Evolutionary conservation across 2,329 filamentous ascomycete species (phyloP), one percentile per base, ranked within the genome.

Genomic region (Knoxdaviesia proteae): DNA sequence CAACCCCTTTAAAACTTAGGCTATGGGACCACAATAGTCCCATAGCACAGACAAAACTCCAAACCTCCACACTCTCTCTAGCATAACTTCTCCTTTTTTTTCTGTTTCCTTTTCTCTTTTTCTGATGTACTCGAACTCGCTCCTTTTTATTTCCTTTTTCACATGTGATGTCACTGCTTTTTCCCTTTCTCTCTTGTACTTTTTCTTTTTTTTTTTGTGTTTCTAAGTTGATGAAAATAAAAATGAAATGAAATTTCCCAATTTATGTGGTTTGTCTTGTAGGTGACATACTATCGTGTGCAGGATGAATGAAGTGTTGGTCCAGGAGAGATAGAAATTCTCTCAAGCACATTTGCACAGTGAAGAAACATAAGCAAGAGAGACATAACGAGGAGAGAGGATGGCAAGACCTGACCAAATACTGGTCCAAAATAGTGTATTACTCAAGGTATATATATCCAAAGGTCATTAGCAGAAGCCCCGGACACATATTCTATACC

Each of bases 11-110:
- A 20, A 20, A 20, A 20, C 20, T 3, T 3, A 20, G 20, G 20
- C 20, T 3, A 20, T 20, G 20, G 20, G 20, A 20, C 20, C 20
- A 20, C 20, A 20, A 20, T 20, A 20, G 20, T 20, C 20, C 20
- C 20, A 20, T 20, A 20, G 20, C 20, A 20, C 20, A 2, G 20
- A 20, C 2, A 20, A 20, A 20, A 20, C 20, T 3, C 20, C 20
- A 7, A 31, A 41, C 32, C 33, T 32, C 30, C 10, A 38, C 5
- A 7, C 11, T 38, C 36, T 38, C 36, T n/a, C 8, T 45, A 31
- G 30, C 32, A 29, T 7, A 37, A 20, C 47, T 47, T 44, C 34
- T 44, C 42, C 45, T 39, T 34, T 40, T 44, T n/a, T 42, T 44
- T n/a, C 39, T 31, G 33, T 39, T 42, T 10, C 29, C 30, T 36